phyloP scores from a whole-genome alignment of 2,329 filamentous ascomycete genomes.

The Lachnellula willkommii region DNA sequence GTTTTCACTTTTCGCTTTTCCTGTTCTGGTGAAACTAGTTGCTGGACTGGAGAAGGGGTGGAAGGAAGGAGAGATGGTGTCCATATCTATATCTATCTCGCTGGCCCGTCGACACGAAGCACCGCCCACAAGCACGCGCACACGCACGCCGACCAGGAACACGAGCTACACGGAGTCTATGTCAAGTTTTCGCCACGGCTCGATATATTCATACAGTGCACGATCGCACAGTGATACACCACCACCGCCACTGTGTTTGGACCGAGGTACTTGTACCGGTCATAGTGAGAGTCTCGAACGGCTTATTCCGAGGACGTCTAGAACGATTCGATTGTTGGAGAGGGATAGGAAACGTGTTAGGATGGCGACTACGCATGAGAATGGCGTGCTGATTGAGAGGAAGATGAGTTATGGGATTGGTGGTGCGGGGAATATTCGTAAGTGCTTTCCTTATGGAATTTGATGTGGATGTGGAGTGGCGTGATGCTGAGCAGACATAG shows the following conservation, averaged over 20 bases:
- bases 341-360: background rate
- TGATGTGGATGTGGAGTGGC: background rate
- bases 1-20: background rate
- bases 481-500: constrained; percentile 6
- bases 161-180: background rate
- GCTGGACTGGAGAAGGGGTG: no score
- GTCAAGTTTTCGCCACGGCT: no score
- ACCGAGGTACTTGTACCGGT: background rate
- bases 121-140: background rate
- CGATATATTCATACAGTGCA: no score
- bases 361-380: background rate
- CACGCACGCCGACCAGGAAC: background rate
- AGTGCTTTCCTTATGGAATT: constrained; percentile 1
- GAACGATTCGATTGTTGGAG: background rate
- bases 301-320: background rate
- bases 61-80: background rate
- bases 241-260: background rate
- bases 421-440: constrained; percentile 31
- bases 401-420: constrained; percentile 30
- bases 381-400: constrained; percentile 13
- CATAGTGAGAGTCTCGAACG: background rate
- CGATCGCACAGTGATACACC: no score
- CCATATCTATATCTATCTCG: constrained; percentile 2
- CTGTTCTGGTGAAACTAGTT: background rate
- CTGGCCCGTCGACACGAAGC: background rate